These are phyloP conservation scores for Vitis amurensis DNA, from an alignment of 164 flowering plant genomes.

Conservation along the genomic window DNA sequence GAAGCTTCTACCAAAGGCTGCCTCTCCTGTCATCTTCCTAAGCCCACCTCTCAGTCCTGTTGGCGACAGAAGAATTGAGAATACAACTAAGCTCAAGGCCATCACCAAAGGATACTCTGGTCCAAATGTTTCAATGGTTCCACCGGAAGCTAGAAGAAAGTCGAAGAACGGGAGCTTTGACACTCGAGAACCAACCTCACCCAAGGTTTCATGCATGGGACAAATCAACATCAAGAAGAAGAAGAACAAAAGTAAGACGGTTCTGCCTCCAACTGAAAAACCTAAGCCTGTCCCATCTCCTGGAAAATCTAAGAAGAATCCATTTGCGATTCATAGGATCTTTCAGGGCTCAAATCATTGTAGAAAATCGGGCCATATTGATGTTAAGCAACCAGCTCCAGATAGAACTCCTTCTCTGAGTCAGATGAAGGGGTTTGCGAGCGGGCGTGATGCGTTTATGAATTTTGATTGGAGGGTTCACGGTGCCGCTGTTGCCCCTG, in stretches of 20 bases:
- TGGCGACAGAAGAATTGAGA: no score
- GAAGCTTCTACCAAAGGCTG: constrained; percentile 8
- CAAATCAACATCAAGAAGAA: constrained; percentile 18
- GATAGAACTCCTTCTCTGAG: constrained; percentile 5
- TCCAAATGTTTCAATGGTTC: constrained; percentile 12
- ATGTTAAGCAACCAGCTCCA: neutral
- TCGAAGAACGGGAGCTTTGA: constrained; percentile 16
- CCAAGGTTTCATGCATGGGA: constrained; percentile 32
- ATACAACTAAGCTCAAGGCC: no score
- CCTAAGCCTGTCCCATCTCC: neutral
- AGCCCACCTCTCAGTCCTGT: constrained; percentile 17
- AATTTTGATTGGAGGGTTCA: constrained; percentile 17
- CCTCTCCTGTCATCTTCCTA: constrained; percentile 7
- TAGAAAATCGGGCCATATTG: neutral
- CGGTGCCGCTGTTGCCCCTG: constrained; percentile 1
- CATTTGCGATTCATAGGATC: neutral
- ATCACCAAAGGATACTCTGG: neutral
- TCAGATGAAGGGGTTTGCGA: constrained; percentile 9
- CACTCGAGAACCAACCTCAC: constrained; percentile 23
- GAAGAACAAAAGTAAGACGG: neutral
- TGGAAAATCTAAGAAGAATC: constrained; percentile 6
- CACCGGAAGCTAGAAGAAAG: constrained; percentile 16
- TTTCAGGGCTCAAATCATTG: neutral
- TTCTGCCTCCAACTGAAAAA: neutral
- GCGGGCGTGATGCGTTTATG: constrained; percentile 15